phyloP scores from a whole-genome alignment of 768 basidiomycete species.

The Jaapia argillacea region DNA sequence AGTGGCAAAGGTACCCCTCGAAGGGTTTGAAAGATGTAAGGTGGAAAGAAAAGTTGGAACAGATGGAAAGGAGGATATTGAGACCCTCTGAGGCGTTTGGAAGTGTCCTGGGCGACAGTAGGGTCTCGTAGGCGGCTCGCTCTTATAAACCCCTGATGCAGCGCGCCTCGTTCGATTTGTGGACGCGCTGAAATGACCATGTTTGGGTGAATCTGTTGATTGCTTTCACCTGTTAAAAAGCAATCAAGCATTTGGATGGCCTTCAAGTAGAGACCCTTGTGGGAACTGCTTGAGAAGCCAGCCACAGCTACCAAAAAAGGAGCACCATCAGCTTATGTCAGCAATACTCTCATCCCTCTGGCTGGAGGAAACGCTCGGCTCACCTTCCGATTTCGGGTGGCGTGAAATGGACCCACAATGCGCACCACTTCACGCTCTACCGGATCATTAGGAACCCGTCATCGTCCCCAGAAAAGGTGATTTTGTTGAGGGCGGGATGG shows the following conservation, averaged over 20 bases:
- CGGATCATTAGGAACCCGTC: too few species aligned
- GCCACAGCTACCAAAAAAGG: too few species aligned
- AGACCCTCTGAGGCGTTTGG: conserved; percentile 3
- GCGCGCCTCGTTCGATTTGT: too few species aligned
- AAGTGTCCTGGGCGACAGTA: conserved; percentile 7
- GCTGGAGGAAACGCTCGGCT: too few species aligned
- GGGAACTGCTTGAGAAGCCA: conserved; percentile 9
- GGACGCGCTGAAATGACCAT: conserved; percentile 17
- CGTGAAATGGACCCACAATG: too few species aligned
- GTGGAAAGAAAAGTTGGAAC: not conserved
- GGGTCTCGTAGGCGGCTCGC: conserved; percentile 9
- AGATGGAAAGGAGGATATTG: not conserved
- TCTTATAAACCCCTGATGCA: conserved; percentile 16
- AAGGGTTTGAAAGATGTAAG: not conserved
- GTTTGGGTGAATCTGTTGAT: conserved; percentile 10
- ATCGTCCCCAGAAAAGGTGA: too few species aligned
- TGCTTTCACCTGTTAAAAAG: conserved; percentile 12
- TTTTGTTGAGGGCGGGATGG: too few species aligned
- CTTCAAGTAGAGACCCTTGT: conserved; percentile 14
- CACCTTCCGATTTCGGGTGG: too few species aligned
- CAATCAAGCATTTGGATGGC: conserved; percentile 17
- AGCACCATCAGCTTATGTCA: too few species aligned
- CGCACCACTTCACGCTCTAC: too few species aligned
- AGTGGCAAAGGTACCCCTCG: too few species aligned
- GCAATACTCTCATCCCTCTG: too few species aligned